phyloP scores from a whole-genome alignment of 305 asterid genomes.

The Fraxinus xanthoxyloides region DNA sequence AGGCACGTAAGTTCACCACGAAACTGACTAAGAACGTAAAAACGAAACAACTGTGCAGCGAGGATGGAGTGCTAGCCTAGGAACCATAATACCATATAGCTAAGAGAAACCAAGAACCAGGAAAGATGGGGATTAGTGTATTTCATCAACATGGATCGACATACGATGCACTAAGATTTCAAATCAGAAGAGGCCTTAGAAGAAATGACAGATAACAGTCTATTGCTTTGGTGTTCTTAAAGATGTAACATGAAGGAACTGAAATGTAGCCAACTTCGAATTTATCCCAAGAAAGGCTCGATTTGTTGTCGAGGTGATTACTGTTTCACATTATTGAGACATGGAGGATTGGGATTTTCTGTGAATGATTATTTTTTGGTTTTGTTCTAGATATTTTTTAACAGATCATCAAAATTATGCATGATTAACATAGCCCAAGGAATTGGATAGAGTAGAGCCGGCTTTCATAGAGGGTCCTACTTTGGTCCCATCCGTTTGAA shows the following conservation, averaged over 20 bases:
- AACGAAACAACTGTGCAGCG: background rate
- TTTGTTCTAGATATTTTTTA: background rate
- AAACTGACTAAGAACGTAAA: background rate
- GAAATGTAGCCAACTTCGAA: background rate
- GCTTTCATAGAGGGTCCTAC: conserved; percentile 27
- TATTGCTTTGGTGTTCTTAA: background rate
- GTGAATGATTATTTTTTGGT: background rate
- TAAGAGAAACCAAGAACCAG: background rate
- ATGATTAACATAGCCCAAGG: background rate
- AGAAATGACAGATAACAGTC: background rate
- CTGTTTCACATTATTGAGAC: background rate
- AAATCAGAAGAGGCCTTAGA: background rate
- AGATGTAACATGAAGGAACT: background rate
- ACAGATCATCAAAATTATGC: background rate
- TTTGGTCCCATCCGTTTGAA: conserved; percentile 23
- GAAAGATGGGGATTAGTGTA: background rate
- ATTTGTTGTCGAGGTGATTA: background rate
- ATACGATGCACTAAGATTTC: background rate
- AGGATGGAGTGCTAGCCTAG: background rate
- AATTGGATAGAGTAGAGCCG: conserved; percentile 1
- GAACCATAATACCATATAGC: background rate
- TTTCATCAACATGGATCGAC: background rate
- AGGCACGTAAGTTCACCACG: background rate
- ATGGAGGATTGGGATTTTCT: background rate
- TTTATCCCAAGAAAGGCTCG: background rate